Evolutionary conservation across 352 stramenopile genomes (phyloP), one percentile per base, ranked within the genome.

Genomic region (Globisporangium barbulae): DNA sequence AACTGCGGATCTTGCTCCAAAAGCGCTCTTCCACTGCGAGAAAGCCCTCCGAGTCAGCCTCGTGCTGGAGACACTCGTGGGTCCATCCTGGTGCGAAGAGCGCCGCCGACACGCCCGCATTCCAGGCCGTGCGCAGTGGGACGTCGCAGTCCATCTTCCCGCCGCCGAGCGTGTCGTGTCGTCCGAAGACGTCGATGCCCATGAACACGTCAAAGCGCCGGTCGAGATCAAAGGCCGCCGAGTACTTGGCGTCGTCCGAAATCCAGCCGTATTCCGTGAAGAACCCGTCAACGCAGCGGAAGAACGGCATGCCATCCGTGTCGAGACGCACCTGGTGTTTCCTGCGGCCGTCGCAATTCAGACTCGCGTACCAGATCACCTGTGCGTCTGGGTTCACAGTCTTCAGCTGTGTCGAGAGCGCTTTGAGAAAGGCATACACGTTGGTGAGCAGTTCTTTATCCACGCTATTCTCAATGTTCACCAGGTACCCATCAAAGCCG

Each of bases 401-500:
- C 45, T 62, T 56, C 63, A 81, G 59, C n/a, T 21, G 64, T 25
- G 65, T 67, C 15, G 53, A 64, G 31, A 78, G 70, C 44, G 60
- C 67, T 3, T 52, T 33, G 50, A 83, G 72, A 52, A 84, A 82
- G 3, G 68, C 59, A 37, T 79, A 41, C 45, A 80, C 70, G 45
- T 72, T 71, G 7, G 45, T 22, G 15, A 74, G 57, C 5, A 81
- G 54, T 33, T 69, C 65, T 37, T 48, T 39, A 30, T 60, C 57
- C 5, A 85, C 54, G 35, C 78, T 52, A 64, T 83, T 87, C 53
- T 89, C 75, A 25, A 89, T 69, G 54, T 85, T 85, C n/a, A 89
- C 58, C n/a, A 89, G 68, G 72, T 79, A 89, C 10, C 79, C 79
- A 53, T 87, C 80, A 45, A 89, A 85, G 12, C 74, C 72, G 37